A percentile compares a stretch with the other conserved stretches of the same genome.
Evolutionary conservation across 352 stramenopile species (phyloP).

Genomic region (Phytophthora europaea): DNA sequence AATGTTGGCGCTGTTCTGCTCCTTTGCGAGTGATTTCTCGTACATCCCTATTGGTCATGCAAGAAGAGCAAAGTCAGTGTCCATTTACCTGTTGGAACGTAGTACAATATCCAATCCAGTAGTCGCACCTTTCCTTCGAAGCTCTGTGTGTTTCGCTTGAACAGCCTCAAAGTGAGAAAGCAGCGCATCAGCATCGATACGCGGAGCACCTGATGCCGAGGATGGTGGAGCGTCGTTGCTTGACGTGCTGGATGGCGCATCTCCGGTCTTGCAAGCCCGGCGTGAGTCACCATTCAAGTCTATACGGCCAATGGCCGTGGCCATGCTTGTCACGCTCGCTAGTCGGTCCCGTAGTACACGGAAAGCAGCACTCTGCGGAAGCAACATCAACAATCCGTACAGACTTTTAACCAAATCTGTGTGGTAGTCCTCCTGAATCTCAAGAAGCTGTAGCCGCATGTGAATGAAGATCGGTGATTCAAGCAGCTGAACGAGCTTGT

Average conservation of each 20-base stretch:
- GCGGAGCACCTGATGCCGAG: slow-evolving; percentile 17
- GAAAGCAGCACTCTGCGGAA: slow-evolving; percentile 95
- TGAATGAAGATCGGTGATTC: slow-evolving; percentile 99
- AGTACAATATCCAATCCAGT: background rate
- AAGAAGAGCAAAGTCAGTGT: slow-evolving; percentile 14
- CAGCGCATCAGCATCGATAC: slow-evolving; percentile 64
- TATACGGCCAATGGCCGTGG: slow-evolving; percentile 83
- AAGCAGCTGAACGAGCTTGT: slow-evolving; percentile 99
- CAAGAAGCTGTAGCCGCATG: slow-evolving; percentile 98
- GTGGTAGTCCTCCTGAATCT: slow-evolving; percentile 96
- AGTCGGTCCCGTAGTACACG: slow-evolving; percentile 85
- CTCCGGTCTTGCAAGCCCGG: slow-evolving; percentile 27
- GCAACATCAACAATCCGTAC: slow-evolving; percentile 98
- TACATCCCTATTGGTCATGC: slow-evolving; percentile 46
- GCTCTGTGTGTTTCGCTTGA: slow-evolving; percentile 75
- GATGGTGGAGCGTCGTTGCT: slow-evolving; percentile 21
- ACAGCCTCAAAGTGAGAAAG: slow-evolving; percentile 83
- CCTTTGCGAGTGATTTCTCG: slow-evolving; percentile 75
- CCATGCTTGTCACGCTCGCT: slow-evolving; percentile 90
- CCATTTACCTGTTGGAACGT: background rate
- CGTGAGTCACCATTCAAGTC: slow-evolving; percentile 53
- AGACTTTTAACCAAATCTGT: slow-evolving; percentile 97
- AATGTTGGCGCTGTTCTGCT: slow-evolving; percentile 39
- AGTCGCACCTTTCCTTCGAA: slow-evolving; percentile 72
- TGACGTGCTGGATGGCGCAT: slow-evolving; percentile 20